Base-by-base conservation (phyloP, 1,284 basidiomycete species). In the Afroboletus lepidellus region DNA sequence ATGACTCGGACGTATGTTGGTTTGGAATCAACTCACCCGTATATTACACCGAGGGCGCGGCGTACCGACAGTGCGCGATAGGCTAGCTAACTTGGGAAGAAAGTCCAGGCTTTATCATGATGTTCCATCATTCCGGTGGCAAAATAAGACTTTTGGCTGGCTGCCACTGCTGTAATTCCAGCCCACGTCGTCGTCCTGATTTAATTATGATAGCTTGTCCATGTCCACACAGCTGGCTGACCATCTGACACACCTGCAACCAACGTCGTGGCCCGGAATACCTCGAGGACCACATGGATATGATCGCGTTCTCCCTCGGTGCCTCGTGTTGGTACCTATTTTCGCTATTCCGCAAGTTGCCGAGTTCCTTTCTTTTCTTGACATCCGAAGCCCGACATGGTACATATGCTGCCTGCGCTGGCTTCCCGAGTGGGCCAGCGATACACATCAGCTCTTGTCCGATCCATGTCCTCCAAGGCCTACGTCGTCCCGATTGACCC, bases 401-500 rank as follows among this genome's bases (percentile, higher is more conserved):
- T 60, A 58, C 46, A 60, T 54, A 55, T 56, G 39, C 38, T 64
- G 48, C 53, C 50, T 20, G 57, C 41, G 62, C 23, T 63, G 13
- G 38, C 38, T 46, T 48, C 48, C 43, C 58, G 55, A 41, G 47
- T n/a, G 7, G 38, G 59, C 13, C 59, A 57, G 41, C 60, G 57
- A 63, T 59, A 55, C 53, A 25, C 53, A 58, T 56, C 64, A 55
- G 47, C 46, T 24, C 50, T 62, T 4, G 34, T 57, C 25, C 51
- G 70, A 62, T 60, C 60, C 5, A 72, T 74, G 72, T 71, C 74
- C 3, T 69, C 73, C 25, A 67, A 63, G 41, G 62, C 74, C 33
- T 77, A 69, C 61, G 53, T 80, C 54, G 64, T 79, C 46, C 77
- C 77, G 5, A 49, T 78, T 59, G 71, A 76, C 53, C 76, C 74